phyloP scores from a whole-genome alignment of 78 protist genomes.

The Parvularia atlantis region DNA sequence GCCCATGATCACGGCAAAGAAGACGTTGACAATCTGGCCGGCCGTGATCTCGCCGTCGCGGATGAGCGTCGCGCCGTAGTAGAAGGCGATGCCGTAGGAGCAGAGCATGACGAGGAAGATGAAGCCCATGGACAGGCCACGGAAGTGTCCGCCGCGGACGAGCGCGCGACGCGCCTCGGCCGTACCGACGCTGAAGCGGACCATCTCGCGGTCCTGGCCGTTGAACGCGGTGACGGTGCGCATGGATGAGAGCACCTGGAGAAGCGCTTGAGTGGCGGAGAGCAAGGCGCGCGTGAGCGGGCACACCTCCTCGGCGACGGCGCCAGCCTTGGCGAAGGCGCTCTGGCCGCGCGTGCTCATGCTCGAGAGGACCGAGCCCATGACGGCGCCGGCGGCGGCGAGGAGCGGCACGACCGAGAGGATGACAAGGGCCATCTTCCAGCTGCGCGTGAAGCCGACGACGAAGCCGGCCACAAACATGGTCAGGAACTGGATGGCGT shows the following conservation, averaged over 20 bases:
- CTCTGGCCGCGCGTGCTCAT: not conserved
- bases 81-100: constrained; percentile 20
- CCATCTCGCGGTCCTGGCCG: not conserved
- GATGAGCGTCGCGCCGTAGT: constrained; percentile 20
- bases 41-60: not conserved
- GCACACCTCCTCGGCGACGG: not conserved
- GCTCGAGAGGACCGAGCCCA: not conserved
- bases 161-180: no score
- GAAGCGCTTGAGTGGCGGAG: not conserved
- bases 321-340: not conserved
- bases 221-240: not conserved
- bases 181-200: not conserved
- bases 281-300: not conserved
- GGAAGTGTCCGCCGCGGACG: no score
- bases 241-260: not conserved
- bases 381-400: not conserved
- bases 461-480: constrained; percentile 6
- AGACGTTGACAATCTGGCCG: constrained; percentile 5
- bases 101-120: not conserved
- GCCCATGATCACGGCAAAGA: constrained; percentile 17
- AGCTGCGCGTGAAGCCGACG: not conserved
- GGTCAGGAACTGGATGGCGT: not conserved
- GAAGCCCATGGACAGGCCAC: not conserved
- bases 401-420: not conserved
- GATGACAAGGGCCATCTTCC: not conserved